Percentiles rank a stretch among this genome's conserved stretches.
phyloP scores from a whole-genome alignment of 768 basidiomycete genomes.

The Boletus bicolor region DNA sequence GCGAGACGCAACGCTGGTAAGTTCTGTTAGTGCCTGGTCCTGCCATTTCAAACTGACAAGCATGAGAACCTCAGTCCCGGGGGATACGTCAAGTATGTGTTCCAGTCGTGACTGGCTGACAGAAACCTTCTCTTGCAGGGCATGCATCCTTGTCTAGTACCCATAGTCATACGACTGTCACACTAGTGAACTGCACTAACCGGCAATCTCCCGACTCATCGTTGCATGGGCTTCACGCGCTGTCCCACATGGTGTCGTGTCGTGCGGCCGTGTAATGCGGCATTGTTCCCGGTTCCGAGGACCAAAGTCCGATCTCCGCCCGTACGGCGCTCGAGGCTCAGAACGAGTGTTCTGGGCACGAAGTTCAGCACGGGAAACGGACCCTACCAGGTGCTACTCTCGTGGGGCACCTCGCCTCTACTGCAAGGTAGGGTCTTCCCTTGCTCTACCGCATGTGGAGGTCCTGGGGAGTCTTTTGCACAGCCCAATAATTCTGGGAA shows the following conservation, averaged over 20 bases:
- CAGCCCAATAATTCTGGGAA: conserved; percentile 5
- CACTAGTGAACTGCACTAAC: not conserved
- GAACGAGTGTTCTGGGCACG: conserved; percentile 6
- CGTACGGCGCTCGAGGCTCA: conserved; percentile 3
- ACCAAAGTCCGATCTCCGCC: conserved; percentile 11
- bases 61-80: not conserved
- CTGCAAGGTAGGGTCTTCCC: conserved; percentile 20
- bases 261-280: conserved; percentile 3
- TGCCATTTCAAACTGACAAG: conserved; percentile 7
- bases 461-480: not conserved
- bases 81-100: not conserved
- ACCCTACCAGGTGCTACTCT: conserved; percentile 6
- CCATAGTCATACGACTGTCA: conserved; percentile 4
- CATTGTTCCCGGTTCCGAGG: conserved; percentile 25
- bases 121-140: not conserved
- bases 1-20: not conserved
- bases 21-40: not conserved
- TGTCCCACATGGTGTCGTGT: conserved; percentile 3
- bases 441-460: conserved; percentile 2
- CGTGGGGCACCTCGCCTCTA: conserved; percentile 14
- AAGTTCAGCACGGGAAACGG: not conserved
- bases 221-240: conserved; percentile 14
- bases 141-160: not conserved
- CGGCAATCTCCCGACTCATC: conserved; percentile 8
- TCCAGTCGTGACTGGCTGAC: not conserved